These are phyloP conservation scores for Penstemon newberryi DNA, from an alignment of 257 asterid species.

Conservation along the genomic window DNA sequence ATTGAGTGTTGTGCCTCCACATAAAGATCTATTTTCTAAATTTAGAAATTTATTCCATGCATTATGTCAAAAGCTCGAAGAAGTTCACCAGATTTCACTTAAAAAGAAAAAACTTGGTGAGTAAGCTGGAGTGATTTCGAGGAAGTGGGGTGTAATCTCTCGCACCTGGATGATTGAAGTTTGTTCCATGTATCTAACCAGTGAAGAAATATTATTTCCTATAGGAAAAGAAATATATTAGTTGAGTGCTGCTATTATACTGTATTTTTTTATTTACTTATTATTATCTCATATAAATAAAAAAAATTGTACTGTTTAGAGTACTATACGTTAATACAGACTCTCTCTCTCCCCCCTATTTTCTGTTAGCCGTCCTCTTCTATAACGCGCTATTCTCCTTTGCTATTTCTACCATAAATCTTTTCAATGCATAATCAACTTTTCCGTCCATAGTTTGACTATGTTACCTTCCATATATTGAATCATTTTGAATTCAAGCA, in stretches of 20 bases:
- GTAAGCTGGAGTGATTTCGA: background rate
- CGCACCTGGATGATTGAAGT: background rate
- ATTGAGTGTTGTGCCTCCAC: slow-evolving; percentile 3
- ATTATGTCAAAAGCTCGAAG: background rate
- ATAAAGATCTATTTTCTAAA: background rate
- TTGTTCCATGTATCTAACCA: background rate
- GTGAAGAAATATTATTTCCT: background rate
- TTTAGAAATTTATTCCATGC: slow-evolving; percentile 11
- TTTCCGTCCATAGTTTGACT: background rate
- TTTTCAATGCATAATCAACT: too few relatives aligned
- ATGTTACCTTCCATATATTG: background rate
- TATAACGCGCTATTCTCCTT: too few relatives aligned
- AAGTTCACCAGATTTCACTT: background rate
- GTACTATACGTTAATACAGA: too few relatives aligned
- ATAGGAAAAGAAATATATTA: too few relatives aligned
- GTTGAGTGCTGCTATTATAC: too few relatives aligned
- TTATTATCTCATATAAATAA: too few relatives aligned
- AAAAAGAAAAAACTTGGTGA: background rate
- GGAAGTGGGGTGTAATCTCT: background rate
- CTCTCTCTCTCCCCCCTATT: too few relatives aligned
- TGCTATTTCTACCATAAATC: too few relatives aligned
- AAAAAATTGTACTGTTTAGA: too few relatives aligned
- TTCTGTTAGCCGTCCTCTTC: too few relatives aligned
- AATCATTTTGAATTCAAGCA: background rate
- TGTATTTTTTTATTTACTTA: too few relatives aligned